These are phyloP conservation scores for Microstegium vimineum DNA, from an alignment of 176 grass and related monocot species.

Conservation along the genomic window DNA sequence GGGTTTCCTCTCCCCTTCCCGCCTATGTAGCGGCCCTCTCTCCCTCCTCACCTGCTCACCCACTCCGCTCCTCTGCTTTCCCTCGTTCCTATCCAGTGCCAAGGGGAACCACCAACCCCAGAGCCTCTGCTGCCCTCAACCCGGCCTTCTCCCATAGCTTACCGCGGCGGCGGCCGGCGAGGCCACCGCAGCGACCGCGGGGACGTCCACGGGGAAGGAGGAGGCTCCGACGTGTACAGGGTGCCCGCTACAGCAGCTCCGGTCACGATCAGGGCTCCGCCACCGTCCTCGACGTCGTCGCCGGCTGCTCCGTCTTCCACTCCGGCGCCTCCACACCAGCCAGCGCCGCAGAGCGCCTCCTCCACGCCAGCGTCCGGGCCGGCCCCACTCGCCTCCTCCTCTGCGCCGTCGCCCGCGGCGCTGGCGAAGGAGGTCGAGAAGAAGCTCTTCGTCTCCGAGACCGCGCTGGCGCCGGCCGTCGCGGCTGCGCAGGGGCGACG, in stretches of 20 bases:
- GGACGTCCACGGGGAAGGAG: no score
- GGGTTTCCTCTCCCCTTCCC: constrained; percentile 6
- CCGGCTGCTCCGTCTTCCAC: neutral
- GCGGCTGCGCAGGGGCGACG: neutral
- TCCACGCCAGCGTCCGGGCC: neutral
- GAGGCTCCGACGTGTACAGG: no score
- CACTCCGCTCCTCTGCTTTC: neutral
- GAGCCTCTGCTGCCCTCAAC: neutral
- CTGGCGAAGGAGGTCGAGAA: constrained; percentile 43
- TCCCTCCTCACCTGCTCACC: neutral
- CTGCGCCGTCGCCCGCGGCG: neutral
- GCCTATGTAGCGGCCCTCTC: neutral
- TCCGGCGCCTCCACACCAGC: neutral
- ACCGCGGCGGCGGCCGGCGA: constrained; percentile 31
- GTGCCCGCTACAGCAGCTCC: no score
- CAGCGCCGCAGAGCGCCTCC: no score
- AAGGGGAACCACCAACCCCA: neutral
- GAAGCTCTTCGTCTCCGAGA: constrained; percentile 48
- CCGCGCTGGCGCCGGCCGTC: constrained; percentile 19
- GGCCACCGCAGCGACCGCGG: constrained; percentile 20
- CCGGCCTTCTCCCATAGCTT: constrained; percentile 37
- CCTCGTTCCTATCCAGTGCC: neutral
- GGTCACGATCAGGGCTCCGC: neutral
- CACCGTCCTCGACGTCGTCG: neutral
- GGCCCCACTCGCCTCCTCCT: neutral